Evolutionary conservation across 2,329 filamentous ascomycete genomes (phyloP), one percentile per base, ranked within the genome.

Genomic region (Botrytis fragariae): DNA sequence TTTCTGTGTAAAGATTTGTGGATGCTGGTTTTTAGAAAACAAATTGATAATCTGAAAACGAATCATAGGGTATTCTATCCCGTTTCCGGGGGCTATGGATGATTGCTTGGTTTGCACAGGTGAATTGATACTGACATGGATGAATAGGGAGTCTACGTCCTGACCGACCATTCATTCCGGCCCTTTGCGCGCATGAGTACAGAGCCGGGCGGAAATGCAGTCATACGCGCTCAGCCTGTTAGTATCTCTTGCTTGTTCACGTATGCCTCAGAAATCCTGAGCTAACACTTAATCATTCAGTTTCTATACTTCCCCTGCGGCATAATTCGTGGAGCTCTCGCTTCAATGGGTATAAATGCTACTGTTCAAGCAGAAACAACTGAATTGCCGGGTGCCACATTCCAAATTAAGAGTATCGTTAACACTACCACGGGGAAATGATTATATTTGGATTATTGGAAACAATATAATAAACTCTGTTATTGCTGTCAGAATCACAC

Each of bases 1-100:
- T 98, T 99, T 81, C 87, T 99, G 68, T 99, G 96, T 88, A 99
- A 99, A 85, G 96, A 99, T 82, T 87, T 99, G 62, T 99, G 96
- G 96, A 94, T 90, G 48, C 87, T 98, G 32, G 89, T 98, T 25
- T 99, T 98, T 83, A 89, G 93, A 81, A 99, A 99, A 84, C 97
- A 98, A 82, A 93, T 99, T 80, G 96, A 99, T 83, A 99, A 99
- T 82, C 87, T 99, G 64, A 99, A 99, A 84, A 99, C 96, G 14
- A 99, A 99, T 81, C 96, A 99, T 82, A 87, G 96, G 79, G 92
- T 94, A 84, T 29, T 86, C 78, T 72, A 62, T 32, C 37, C 61
- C 60, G 32, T 45, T 20, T 54, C 44, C 0, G 5, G 37, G 32
- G 29, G 51, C 51, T 18, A 29, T 14, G n/a, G 7, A 57, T 16